Evolutionary conservation across 2,329 filamentous ascomycete genomes (phyloP), one percentile per base, ranked within the genome.

Genomic region (Diplocarpon rosae): DNA sequence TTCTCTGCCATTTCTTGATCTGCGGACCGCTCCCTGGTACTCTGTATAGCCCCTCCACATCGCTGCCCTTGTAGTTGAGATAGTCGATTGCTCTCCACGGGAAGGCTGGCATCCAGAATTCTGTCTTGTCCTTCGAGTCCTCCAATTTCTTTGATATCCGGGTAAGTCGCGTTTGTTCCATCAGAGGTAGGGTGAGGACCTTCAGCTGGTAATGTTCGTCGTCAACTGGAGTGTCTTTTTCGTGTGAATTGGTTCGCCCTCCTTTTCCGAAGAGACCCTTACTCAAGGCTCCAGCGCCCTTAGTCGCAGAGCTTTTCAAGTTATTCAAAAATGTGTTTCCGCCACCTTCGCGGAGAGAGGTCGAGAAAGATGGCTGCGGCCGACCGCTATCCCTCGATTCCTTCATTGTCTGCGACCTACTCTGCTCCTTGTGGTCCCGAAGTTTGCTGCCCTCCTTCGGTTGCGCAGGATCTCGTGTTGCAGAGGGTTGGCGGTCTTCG

Each of bases 51-150:
- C 90, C 90, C 64, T 95, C 90, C 32, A 94, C 86, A 59, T 95
- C 89, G 56, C 85, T 92, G 32, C 87, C 87, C 60, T 92, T 93
- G 65, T 89, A 92, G 63, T 95, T 95, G 42, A 96, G 70, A 62
- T 94, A 95, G 66, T 96, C 90, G 53, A 96, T 95, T 47, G 88
- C 93, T 51, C 90, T 76, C 84, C 90, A 95, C 0, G 90, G 89
- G 47, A 96, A 81, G 6, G 88, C 85, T 11, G 90, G 90, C 89
- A 96, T 95, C 90, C 90, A 96, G 60, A 93, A 96, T 60, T 95
- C 90, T 0, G 90, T 96, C 70, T 95, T 95, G 60, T 96, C 90
- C 50, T 82, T 78, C 9, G 89, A 95, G 49, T 85, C 78, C 59
- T 93, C 86, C 35, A 96, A 69, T 27, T 83, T 78, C 65, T 90